Percentiles rank a stretch among this genome's conserved stretches.
These are phyloP conservation scores for Aspergillus puulaauensis DNA, from an alignment of 2,329 filamentous ascomycete species.

Conservation along the genomic window DNA sequence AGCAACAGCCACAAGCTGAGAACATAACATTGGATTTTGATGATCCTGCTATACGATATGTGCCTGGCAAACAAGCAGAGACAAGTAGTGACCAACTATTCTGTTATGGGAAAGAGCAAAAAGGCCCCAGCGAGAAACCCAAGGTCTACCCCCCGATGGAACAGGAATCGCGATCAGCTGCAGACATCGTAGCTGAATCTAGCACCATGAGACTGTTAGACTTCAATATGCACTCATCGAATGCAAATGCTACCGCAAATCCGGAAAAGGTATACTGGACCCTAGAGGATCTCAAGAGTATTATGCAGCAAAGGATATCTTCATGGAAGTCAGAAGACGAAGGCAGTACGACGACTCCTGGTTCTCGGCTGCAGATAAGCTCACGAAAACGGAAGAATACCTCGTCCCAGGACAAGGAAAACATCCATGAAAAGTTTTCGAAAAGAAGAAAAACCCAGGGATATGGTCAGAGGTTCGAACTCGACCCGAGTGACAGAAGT, in stretches of 20 bases:
- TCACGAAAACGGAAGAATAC: constrained; percentile 6
- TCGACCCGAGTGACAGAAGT: not conserved
- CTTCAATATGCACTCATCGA: constrained; percentile 11
- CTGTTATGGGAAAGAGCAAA: not conserved
- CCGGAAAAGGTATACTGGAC: constrained; percentile 18
- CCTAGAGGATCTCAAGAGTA: constrained; percentile 23
- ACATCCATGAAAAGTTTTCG: not conserved
- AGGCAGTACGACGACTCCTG: not conserved
- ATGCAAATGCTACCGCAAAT: not conserved
- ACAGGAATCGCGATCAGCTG: not conserved
- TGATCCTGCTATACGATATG: not conserved
- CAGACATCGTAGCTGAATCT: not conserved
- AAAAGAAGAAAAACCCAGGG: not conserved
- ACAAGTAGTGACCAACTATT: not conserved
- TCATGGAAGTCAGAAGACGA: constrained; percentile 9
- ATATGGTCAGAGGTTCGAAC: not conserved
- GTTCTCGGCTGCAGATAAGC: not conserved
- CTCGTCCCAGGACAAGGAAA: not conserved
- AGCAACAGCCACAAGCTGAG: not conserved
- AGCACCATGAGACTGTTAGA: constrained; percentile 13
- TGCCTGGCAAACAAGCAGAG: not conserved
- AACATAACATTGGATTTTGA: not conserved
- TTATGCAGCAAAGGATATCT: constrained; percentile 19
- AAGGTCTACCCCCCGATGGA: not conserved
- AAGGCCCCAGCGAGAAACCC: too few species aligned